Percentiles rank a stretch among this genome's conserved stretches.
These are phyloP conservation scores for Babesia bigemina DNA, from an alignment of 169 alveolate genomes.

Conservation along the genomic window DNA sequence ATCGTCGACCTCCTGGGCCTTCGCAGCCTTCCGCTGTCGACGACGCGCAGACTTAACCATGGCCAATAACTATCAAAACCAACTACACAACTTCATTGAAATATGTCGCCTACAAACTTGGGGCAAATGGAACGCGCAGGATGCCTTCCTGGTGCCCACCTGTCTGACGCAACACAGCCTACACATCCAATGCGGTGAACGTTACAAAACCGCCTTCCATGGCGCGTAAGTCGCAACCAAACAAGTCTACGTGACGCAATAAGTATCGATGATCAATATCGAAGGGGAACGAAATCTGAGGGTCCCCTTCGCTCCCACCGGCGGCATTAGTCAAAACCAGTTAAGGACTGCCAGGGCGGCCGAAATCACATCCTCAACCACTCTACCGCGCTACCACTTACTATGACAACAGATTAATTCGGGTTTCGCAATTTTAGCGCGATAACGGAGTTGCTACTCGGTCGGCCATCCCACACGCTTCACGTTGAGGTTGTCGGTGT, in stretches of 20 bases:
- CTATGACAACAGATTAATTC: not conserved
- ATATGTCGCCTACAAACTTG: not conserved
- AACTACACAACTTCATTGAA: not conserved
- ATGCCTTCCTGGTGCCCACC: not conserved
- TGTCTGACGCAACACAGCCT: not conserved
- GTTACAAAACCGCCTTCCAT: not conserved
- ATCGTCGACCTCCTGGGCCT: constrained; percentile 29
- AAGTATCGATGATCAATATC: too few species aligned
- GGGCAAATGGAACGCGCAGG: not conserved
- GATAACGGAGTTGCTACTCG: constrained; percentile 7
- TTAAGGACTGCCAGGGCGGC: too few species aligned
- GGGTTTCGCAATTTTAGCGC: not conserved
- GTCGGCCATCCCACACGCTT: constrained; percentile 72
- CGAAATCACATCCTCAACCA: too few species aligned
- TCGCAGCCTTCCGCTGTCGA: constrained; percentile 31
- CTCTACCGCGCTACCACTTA: not conserved
- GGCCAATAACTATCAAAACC: not conserved
- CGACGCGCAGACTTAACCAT: constrained; percentile 54
- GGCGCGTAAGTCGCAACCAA: not conserved
- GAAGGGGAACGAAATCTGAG: too few species aligned
- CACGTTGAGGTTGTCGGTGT: constrained; percentile 65
- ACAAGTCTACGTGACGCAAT: too few species aligned
- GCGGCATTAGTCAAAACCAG: too few species aligned
- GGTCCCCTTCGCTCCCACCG: too few species aligned
- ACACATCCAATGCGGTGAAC: not conserved